These are phyloP conservation scores for Phialemonium atrogriseum DNA, from an alignment of 2,329 filamentous ascomycete species.

Conservation along the genomic window DNA sequence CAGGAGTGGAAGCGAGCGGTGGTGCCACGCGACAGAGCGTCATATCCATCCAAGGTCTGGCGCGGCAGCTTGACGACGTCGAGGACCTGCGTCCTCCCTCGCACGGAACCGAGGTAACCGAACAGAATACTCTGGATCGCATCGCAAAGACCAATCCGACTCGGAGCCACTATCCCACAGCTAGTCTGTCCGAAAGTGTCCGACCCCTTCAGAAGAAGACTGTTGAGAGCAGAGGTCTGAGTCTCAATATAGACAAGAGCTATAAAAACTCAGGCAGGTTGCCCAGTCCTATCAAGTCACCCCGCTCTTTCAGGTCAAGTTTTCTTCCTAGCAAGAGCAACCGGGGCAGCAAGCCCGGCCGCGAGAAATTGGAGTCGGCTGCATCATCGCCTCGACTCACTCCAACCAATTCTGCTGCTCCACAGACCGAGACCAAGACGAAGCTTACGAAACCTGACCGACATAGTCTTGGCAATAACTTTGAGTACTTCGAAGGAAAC, in stretches of 20 bases:
- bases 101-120: constrained; percentile 73
- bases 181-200: constrained; percentile 69
- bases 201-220: constrained; percentile 56
- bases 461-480: constrained; percentile 57
- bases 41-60: constrained; percentile 37
- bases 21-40: constrained; percentile 48
- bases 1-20: constrained; percentile 10
- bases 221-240: constrained; percentile 35
- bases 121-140: constrained; percentile 61
- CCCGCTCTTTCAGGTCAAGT: constrained; percentile 67
- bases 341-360: constrained; percentile 54
- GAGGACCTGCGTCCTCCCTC: constrained; percentile 53
- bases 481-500: constrained; percentile 90
- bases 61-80: constrained; percentile 28
- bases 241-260: constrained; percentile 51
- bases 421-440: constrained; percentile 14
- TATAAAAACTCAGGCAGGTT: constrained; percentile 42
- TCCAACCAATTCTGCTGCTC: constrained; percentile 19
- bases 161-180: constrained; percentile 42
- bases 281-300: constrained; percentile 58
- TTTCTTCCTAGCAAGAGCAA: constrained; percentile 50
- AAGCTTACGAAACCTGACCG: constrained; percentile 26
- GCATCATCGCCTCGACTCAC: constrained; percentile 63
- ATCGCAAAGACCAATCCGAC: constrained; percentile 67
- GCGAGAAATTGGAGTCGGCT: constrained; percentile 75